These are phyloP conservation scores for Penicillium capsulatum DNA, from an alignment of 2,329 filamentous ascomycete species.

Conservation along the genomic window DNA sequence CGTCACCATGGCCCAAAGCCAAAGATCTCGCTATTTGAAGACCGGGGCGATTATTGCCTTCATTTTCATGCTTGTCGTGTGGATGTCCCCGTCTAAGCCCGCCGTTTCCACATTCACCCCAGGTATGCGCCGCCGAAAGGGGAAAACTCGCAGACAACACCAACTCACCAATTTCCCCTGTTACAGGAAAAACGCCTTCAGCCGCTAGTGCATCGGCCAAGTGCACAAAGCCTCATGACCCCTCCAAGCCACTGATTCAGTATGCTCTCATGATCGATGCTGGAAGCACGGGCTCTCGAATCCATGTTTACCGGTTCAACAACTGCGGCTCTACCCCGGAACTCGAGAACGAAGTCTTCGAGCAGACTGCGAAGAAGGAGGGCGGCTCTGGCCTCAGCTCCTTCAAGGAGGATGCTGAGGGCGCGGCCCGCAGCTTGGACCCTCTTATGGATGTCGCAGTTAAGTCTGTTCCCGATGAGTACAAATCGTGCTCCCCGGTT, in stretches of 20 bases:
- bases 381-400: slow-evolving; percentile 78
- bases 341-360: slow-evolving; percentile 86
- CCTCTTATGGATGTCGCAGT: slow-evolving; percentile 81
- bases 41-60: slow-evolving; percentile 58
- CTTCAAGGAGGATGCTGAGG: slow-evolving; percentile 79
- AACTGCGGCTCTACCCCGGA: slow-evolving; percentile 96
- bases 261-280: slow-evolving; percentile 99
- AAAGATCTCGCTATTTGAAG: slow-evolving; percentile 59
- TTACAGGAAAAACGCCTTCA: slow-evolving; percentile 24
- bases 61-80: slow-evolving; percentile 55
- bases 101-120: slow-evolving; percentile 21
- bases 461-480: slow-evolving; percentile 75
- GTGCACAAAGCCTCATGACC: slow-evolving; percentile 78
- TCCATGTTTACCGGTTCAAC: slow-evolving; percentile 99
- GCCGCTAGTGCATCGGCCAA: slow-evolving; percentile 58
- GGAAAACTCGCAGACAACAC: neutral
- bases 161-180: slow-evolving; percentile 5
- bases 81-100: slow-evolving; percentile 46
- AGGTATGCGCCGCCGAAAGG: slow-evolving; percentile 16
- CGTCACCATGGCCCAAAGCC: slow-evolving; percentile 58
- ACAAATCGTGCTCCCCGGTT: slow-evolving; percentile 87
- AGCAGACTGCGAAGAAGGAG: slow-evolving; percentile 82
- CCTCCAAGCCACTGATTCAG: slow-evolving; percentile 89
- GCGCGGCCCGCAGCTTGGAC: slow-evolving; percentile 85
- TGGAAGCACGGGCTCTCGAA: slow-evolving; percentile 93